Evolutionary conservation across 192 early-diverging fungal species (phyloP).

Genomic region (Coemansia nantahalensis): DNA sequence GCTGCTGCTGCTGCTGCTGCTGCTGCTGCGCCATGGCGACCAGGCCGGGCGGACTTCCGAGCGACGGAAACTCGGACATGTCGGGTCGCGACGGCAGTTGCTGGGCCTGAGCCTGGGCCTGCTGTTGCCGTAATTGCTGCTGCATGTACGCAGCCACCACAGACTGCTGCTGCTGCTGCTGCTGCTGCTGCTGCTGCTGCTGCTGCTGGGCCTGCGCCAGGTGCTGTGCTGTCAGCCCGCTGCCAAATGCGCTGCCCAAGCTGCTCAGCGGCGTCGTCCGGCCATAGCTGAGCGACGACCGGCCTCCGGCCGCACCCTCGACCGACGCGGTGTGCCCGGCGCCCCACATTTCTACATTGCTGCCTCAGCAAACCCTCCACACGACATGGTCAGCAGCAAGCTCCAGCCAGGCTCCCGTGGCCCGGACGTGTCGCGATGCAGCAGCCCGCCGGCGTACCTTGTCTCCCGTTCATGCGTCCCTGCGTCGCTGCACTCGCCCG

Average conservation of each 20-base stretch:
- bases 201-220: conserved; percentile 29
- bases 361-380: background rate
- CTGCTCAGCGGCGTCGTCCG: conserved; percentile 16
- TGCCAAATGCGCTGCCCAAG: conserved; percentile 20
- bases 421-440: no score
- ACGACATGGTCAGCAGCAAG: background rate
- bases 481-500: no score
- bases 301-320: conserved; percentile 10
- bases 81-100: conserved; percentile 31
- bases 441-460: conserved; percentile 19
- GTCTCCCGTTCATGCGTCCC: conserved; percentile 40
- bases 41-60: conserved; percentile 45
- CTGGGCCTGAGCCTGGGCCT: conserved; percentile 18
- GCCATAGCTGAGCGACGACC: conserved; percentile 42
- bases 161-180: conserved; percentile 26
- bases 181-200: conserved; percentile 2
- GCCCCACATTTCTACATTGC: conserved; percentile 37
- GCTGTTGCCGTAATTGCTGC: conserved; percentile 24
- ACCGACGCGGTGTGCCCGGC: conserved; percentile 19
- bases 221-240: conserved; percentile 31
- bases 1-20: no score
- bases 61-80: conserved; percentile 48
- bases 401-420: no score
- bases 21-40: conserved; percentile 18
- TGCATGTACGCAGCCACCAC: conserved; percentile 30